Conservation (phyloP, 2,329 filamentous ascomycete species). For the Talaromyces sp. region DNA sequence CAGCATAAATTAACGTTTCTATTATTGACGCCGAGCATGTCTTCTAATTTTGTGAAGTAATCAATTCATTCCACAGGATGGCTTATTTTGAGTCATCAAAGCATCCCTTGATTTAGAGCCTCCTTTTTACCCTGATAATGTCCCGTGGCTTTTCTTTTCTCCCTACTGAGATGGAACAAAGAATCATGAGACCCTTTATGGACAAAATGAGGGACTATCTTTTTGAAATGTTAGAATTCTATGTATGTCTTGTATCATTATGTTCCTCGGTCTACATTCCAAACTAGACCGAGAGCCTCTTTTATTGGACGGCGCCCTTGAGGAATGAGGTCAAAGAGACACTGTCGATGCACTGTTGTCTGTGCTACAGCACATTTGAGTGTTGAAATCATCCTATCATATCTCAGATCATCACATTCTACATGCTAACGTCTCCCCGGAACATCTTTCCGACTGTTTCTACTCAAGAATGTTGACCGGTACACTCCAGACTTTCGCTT, state of each 20-base stretch:
- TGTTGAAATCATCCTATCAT: not conserved
- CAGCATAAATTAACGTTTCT: not conserved
- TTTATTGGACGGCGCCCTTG: not conserved
- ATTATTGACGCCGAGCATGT: not conserved
- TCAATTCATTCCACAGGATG: not conserved
- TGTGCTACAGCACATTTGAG: not conserved
- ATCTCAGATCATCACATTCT: not conserved
- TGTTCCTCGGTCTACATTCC: not conserved
- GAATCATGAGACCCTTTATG: not conserved
- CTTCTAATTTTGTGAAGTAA: not conserved
- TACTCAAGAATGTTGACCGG: not conserved
- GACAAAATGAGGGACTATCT: not conserved
- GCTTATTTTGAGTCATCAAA: not conserved
- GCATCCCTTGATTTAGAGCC: not conserved
- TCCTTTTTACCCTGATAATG: not conserved
- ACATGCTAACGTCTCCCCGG: not conserved
- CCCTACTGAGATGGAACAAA: not conserved
- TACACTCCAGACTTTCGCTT: not conserved
- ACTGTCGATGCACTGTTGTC: not conserved
- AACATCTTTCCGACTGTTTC: not conserved
- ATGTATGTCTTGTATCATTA: not conserved
- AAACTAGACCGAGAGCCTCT: not conserved
- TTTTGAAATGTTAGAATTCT: not conserved
- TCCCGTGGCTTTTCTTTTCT: not conserved
- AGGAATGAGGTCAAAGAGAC: not conserved